Evolutionary conservation across 1,139 yeast species (phyloP).

Genomic region (Nakaseomyces bracarensis): DNA sequence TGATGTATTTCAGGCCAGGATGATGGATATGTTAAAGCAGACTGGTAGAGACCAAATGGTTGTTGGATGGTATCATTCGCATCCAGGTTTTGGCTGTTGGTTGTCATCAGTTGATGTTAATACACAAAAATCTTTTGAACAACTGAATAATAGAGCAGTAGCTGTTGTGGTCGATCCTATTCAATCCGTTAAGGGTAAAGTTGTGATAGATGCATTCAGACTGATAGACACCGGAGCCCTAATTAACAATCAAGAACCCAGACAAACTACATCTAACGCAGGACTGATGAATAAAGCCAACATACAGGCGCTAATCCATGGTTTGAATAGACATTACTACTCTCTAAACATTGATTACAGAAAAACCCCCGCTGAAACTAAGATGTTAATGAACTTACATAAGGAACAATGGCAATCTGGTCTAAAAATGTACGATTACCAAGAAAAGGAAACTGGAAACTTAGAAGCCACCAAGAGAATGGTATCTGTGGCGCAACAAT

Average conservation of each 20-base stretch:
- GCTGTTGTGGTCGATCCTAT: conserved; percentile 98
- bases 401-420: conserved; percentile 97
- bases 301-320: conserved; percentile 94
- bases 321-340: conserved; percentile 93
- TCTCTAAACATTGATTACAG: conserved; percentile 91
- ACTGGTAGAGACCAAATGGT: conserved; percentile 98
- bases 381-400: conserved; percentile 88
- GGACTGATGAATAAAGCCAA: conserved; percentile 97
- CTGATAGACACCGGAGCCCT: conserved; percentile 79
- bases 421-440: conserved; percentile 66
- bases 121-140: conserved; percentile 96
- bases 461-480: conserved; percentile 64
- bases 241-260: conserved; percentile 96
- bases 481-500: conserved; percentile 86
- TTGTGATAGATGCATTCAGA: conserved; percentile 96
- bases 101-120: conserved; percentile 93
- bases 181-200: conserved; percentile 97
- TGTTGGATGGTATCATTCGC: conserved; percentile 99
- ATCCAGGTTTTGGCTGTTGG: conserved; percentile 99
- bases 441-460: conserved; percentile 69
- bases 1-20: conserved; percentile 95
- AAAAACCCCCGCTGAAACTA: conserved; percentile 87
- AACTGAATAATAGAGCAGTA: conserved; percentile 86
- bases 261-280: conserved; percentile 93
- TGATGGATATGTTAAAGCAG: conserved; percentile 99